Percentiles rank a stretch among this genome's conserved stretches.
These are phyloP conservation scores for Clarireedia hainanense DNA, from an alignment of 2,329 filamentous ascomycete genomes.

Conservation along the genomic window DNA sequence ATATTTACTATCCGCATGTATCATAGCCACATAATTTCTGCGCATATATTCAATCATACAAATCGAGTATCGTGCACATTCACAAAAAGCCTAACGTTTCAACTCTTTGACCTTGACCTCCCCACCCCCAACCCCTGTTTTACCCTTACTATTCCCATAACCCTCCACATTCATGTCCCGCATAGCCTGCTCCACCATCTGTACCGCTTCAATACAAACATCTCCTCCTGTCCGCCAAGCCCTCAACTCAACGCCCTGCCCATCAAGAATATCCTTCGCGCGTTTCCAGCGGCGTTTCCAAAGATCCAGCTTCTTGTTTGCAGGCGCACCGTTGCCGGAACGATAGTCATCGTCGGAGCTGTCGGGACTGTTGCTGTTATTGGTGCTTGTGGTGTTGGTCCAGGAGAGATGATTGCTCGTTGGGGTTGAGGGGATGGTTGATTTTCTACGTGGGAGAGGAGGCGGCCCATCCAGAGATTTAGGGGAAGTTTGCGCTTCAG, in stretches of 20 bases:
- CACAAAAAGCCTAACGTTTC: slow-evolving; percentile 12
- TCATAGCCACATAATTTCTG: neutral
- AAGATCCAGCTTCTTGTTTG: slow-evolving; percentile 62
- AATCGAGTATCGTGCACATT: no score
- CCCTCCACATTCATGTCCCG: slow-evolving; percentile 34
- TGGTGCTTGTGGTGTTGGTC: neutral
- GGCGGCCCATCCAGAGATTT: slow-evolving; percentile 13
- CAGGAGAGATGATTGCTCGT: slow-evolving; percentile 13
- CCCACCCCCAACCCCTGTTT: slow-evolving; percentile 25
- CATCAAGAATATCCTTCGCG: slow-evolving; percentile 56
- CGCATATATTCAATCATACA: no score
- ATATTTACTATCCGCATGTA: neutral
- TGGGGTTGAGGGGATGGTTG: slow-evolving; percentile 1
- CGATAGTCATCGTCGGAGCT: slow-evolving; percentile 24
- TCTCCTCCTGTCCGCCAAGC: slow-evolving; percentile 69
- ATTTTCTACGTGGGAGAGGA: slow-evolving; percentile 18
- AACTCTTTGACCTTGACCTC: slow-evolving; percentile 30
- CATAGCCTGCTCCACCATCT: slow-evolving; percentile 51
- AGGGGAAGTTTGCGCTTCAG: neutral
- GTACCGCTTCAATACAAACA: slow-evolving; percentile 57
- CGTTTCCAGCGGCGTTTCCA: slow-evolving; percentile 62
- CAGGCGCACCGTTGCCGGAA: slow-evolving; percentile 14
- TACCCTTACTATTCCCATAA: slow-evolving; percentile 24
- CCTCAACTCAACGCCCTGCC: slow-evolving; percentile 58
- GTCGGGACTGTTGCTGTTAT: slow-evolving; percentile 18